These are phyloP conservation scores for Periconia macrospinosa DNA, from an alignment of 2,329 filamentous ascomycete genomes.

Conservation along the genomic window DNA sequence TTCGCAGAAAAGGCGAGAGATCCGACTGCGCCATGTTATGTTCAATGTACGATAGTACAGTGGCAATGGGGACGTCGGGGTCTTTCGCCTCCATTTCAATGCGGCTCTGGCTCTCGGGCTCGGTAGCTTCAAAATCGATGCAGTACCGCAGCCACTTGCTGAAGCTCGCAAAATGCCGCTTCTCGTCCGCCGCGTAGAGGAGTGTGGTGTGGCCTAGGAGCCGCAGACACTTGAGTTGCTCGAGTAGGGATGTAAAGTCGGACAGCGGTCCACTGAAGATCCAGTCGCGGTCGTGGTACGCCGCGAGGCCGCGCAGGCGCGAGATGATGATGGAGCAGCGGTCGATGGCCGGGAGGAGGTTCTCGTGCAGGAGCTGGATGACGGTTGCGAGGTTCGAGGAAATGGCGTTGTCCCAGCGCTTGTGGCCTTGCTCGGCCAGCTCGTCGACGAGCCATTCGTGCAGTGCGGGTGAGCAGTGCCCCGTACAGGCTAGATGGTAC, in stretches of 20 bases:
- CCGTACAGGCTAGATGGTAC: constrained; percentile 83
- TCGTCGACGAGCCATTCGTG: constrained; percentile 89
- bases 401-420: constrained; percentile 91
- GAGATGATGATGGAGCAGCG: constrained; percentile 79
- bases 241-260: constrained; percentile 53
- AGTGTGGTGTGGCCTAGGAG: constrained; percentile 75
- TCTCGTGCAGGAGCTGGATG: constrained; percentile 78
- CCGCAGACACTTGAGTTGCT: constrained; percentile 74
- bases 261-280: constrained; percentile 55
- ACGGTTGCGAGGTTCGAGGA: constrained; percentile 76
- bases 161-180: constrained; percentile 76
- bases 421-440: constrained; percentile 72
- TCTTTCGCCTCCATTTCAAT: constrained; percentile 80
- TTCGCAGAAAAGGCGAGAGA: constrained; percentile 61
- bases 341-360: constrained; percentile 85
- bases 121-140: constrained; percentile 74
- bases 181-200: constrained; percentile 71
- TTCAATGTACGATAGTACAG: constrained; percentile 77
- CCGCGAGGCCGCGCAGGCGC: constrained; percentile 79
- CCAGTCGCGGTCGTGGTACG: constrained; percentile 69
- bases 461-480: constrained; percentile 73
- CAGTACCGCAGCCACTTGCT: constrained; percentile 82
- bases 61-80: constrained; percentile 70
- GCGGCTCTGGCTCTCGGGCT: constrained; percentile 58
- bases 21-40: constrained; percentile 68